A percentile compares a stretch with the other conserved stretches of the same genome.
These are phyloP conservation scores for Rutstroemia sp. DNA, from an alignment of 2,329 filamentous ascomycete species.

Conservation along the genomic window DNA sequence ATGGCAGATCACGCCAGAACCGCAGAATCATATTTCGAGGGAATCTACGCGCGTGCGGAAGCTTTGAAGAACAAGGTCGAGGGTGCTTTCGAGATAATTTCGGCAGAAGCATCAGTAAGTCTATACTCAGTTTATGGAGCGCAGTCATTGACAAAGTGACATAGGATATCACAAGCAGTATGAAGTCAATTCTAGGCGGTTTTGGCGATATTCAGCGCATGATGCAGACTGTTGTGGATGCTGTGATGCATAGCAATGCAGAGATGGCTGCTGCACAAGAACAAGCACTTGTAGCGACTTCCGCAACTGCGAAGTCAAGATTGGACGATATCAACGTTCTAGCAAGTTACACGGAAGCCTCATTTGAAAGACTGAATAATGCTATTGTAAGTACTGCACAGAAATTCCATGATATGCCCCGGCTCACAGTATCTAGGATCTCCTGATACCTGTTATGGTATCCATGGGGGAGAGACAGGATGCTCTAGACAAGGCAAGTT, in stretches of 20 bases:
- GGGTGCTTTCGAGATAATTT: constrained; percentile 19
- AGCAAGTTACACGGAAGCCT: constrained; percentile 18
- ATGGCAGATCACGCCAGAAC: constrained; percentile 16
- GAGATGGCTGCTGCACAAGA: constrained; percentile 26
- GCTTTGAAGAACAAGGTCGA: constrained; percentile 19
- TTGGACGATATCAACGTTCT: constrained; percentile 19
- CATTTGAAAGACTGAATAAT: constrained; percentile 12
- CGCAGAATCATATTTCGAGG: constrained; percentile 21
- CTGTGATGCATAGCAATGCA: constrained; percentile 18
- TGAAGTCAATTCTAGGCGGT: constrained; percentile 7
- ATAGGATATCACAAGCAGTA: constrained; percentile 1
- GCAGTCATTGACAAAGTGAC: background rate
- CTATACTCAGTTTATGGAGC: too few relatives aligned
- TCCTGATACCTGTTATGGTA: constrained; percentile 17
- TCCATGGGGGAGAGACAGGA: constrained; percentile 20
- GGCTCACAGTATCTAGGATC: constrained; percentile 11
- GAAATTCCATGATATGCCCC: background rate
- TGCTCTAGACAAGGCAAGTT: constrained; percentile 19
- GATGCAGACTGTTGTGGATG: constrained; percentile 14
- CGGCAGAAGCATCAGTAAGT: constrained; percentile 12
- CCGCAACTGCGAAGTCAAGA: constrained; percentile 14
- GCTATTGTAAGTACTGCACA: constrained; percentile 15
- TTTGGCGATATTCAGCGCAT: constrained; percentile 15
- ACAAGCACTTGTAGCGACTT: constrained; percentile 19
- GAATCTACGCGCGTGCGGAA: constrained; percentile 17